Percentiles rank a stretch among this genome's conserved stretches.
These are phyloP conservation scores for Patellaria atrata DNA, from an alignment of 495 filamentous ascomycete genomes.

Conservation along the genomic window DNA sequence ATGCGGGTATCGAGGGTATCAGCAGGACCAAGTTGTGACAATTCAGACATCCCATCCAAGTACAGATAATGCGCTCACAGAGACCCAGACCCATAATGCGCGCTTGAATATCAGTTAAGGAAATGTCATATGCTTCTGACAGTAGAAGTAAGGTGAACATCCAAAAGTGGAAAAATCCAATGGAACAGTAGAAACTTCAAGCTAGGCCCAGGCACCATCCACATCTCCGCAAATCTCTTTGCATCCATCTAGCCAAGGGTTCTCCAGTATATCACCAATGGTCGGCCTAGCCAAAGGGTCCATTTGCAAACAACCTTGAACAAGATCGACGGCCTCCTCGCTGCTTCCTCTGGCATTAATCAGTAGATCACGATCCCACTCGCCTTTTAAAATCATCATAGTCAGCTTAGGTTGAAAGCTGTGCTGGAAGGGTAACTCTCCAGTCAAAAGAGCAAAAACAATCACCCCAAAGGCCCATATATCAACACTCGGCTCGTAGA, in stretches of 20 bases:
- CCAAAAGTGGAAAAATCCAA: too few species aligned
- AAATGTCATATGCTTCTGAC: too few species aligned
- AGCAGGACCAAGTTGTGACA: too few species aligned
- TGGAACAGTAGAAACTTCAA: too few species aligned
- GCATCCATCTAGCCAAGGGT: conserved; percentile 40
- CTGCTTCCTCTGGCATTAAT: conserved; percentile 8
- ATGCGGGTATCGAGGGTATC: too few species aligned
- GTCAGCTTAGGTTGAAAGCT: conserved; percentile 43
- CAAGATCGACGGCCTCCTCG: conserved; percentile 23
- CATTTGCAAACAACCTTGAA: conserved; percentile 28
- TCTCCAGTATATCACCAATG: conserved; percentile 32
- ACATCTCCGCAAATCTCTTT: conserved; percentile 13
- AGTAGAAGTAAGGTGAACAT: too few species aligned
- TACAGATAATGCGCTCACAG: too few species aligned
- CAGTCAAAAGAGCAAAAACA: conserved; percentile 46
- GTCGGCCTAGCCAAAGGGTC: conserved; percentile 24
- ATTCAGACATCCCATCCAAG: too few species aligned
- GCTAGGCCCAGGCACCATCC: conserved; percentile 12
- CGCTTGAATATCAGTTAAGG: too few species aligned
- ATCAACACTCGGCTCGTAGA: conserved; percentile 44
- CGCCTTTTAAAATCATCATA: conserved; percentile 45
- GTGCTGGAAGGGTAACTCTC: conserved; percentile 54
- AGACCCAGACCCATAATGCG: too few species aligned
- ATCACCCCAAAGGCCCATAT: conserved; percentile 64
- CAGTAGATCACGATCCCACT: conserved; percentile 44